Conservation (phyloP, 495 filamentous ascomycete genomes). For the Daldinia vernicosa region DNA sequence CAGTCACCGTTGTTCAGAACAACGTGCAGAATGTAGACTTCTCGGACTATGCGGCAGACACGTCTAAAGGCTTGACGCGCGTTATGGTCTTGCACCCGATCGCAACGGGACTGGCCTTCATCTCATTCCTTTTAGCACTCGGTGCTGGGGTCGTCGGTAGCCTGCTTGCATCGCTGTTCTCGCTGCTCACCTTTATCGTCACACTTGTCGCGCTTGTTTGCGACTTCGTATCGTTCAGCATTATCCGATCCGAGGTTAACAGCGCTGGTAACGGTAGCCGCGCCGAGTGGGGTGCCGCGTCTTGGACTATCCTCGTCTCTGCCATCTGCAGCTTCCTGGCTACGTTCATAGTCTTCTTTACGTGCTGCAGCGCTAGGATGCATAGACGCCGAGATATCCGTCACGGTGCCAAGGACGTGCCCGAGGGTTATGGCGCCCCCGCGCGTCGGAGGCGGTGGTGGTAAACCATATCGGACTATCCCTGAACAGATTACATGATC, state of each 20-base stretch:
- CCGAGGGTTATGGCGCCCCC: slow-evolving; percentile 28
- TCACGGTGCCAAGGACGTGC: slow-evolving; percentile 10
- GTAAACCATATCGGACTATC: neutral
- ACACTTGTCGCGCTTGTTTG: slow-evolving; percentile 62
- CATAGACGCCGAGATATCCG: slow-evolving; percentile 41
- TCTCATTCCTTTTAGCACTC: slow-evolving; percentile 64
- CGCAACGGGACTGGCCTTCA: slow-evolving; percentile 64
- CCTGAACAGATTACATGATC: neutral
- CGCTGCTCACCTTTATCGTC: slow-evolving; percentile 62
- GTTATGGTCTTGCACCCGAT: slow-evolving; percentile 70
- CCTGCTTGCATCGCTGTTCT: slow-evolving; percentile 58
- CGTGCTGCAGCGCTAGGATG: slow-evolving; percentile 60
- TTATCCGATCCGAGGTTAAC: slow-evolving; percentile 62
- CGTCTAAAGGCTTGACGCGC: slow-evolving; percentile 59
- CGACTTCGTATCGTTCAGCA: slow-evolving; percentile 65
- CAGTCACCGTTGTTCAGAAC: slow-evolving; percentile 52
- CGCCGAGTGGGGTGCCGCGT: slow-evolving; percentile 57
- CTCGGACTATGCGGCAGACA: slow-evolving; percentile 54
- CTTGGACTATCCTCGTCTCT: slow-evolving; percentile 61
- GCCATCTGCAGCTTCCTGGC: slow-evolving; percentile 63
- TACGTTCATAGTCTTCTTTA: slow-evolving; percentile 65
- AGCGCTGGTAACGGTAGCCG: slow-evolving; percentile 44
- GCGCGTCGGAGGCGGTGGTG: slow-evolving; percentile 22
- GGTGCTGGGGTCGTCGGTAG: slow-evolving; percentile 64
- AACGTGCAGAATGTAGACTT: slow-evolving; percentile 49